A percentile compares a stretch with the other conserved stretches of the same genome.
Evolutionary conservation across 345 rosid genomes (phyloP).

Genomic region (Clarkia xantiana): DNA sequence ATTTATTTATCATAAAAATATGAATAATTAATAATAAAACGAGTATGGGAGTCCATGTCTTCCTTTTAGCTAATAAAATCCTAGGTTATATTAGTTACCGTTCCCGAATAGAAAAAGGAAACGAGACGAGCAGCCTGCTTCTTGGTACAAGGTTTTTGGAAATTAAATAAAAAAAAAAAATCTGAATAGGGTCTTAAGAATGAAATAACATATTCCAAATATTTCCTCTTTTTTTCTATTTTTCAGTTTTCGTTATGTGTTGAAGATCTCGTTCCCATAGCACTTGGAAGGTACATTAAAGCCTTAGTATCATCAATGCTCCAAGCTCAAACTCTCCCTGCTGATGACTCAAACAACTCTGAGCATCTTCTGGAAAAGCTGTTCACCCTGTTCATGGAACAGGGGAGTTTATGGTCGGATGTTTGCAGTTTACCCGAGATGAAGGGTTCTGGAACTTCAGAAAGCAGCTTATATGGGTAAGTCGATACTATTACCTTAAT

Average conservation of each 20-base stretch:
- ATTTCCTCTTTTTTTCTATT: slow-evolving; percentile 10
- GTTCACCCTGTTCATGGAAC: slow-evolving; percentile 80
- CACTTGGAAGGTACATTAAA: slow-evolving; percentile 72
- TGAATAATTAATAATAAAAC: too few relatives aligned
- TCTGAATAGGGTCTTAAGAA: too few relatives aligned
- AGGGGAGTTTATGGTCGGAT: slow-evolving; percentile 88
- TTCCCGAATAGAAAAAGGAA: too few relatives aligned
- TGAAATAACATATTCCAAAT: neutral
- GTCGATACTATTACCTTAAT: neutral
- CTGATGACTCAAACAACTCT: slow-evolving; percentile 22
- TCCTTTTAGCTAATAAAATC: too few relatives aligned
- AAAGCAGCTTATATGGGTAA: slow-evolving; percentile 75
- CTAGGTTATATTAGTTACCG: too few relatives aligned
- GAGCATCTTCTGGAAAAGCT: slow-evolving; percentile 66
- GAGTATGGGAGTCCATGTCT: too few relatives aligned
- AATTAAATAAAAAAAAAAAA: too few relatives aligned
- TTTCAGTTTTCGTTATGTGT: slow-evolving; percentile 76
- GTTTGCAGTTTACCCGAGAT: slow-evolving; percentile 60
- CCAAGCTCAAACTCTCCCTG: slow-evolving; percentile 29
- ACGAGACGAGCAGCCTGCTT: too few relatives aligned
- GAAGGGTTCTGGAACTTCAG: slow-evolving; percentile 51
- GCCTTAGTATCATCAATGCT: slow-evolving; percentile 50
- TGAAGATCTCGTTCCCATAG: slow-evolving; percentile 84
- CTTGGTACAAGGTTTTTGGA: too few relatives aligned
- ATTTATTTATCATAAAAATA: too few relatives aligned